phyloP scores from a whole-genome alignment of 1,284 basidiomycete species.

The Trichosporon coremiiforme region DNA sequence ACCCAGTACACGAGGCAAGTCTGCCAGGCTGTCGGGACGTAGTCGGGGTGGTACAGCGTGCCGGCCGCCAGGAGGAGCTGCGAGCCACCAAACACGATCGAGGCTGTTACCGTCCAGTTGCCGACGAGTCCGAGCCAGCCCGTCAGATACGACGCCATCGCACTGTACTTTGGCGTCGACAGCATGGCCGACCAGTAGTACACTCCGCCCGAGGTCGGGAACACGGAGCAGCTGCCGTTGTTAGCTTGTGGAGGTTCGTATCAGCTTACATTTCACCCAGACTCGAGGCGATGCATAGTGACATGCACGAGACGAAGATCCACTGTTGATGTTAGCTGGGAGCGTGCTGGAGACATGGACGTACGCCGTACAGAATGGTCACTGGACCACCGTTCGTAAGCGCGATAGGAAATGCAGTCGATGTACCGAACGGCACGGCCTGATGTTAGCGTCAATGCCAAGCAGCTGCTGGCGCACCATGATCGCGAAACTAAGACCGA shows the following conservation, averaged over 20 bases:
- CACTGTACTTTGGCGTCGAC: slow-evolving; percentile 56
- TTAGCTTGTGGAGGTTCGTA: slow-evolving; percentile 16
- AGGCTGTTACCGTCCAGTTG: slow-evolving; percentile 59
- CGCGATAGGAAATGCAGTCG: slow-evolving; percentile 56
- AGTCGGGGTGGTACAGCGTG: slow-evolving; percentile 56
- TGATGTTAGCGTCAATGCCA: slow-evolving; percentile 17
- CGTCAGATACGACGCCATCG: slow-evolving; percentile 57
- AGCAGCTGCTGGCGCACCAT: slow-evolving; percentile 33
- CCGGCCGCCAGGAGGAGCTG: slow-evolving; percentile 59
- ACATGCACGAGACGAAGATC: slow-evolving; percentile 58
- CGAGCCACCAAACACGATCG: slow-evolving; percentile 59
- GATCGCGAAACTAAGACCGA: slow-evolving; percentile 57
- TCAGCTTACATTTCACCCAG: slow-evolving; percentile 56
- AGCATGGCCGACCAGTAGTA: slow-evolving; percentile 59
- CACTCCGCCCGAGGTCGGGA: slow-evolving; percentile 58
- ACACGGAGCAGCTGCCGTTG: slow-evolving; percentile 53
- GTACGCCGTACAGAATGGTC: slow-evolving; percentile 55
- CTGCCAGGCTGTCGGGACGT: slow-evolving; percentile 56
- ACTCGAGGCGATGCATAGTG: slow-evolving; percentile 57
- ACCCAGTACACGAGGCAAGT: slow-evolving; percentile 58
- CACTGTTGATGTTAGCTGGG: slow-evolving; percentile 39
- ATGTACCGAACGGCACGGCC: slow-evolving; percentile 47
- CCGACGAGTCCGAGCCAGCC: slow-evolving; percentile 60
- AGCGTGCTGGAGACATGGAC: slow-evolving; percentile 24
- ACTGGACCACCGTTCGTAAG: slow-evolving; percentile 58